Evolutionary conservation across 805 yeast species (phyloP), one percentile per base, ranked within the genome.

Genomic region (Zygosaccharomyces pseudorouxii): DNA sequence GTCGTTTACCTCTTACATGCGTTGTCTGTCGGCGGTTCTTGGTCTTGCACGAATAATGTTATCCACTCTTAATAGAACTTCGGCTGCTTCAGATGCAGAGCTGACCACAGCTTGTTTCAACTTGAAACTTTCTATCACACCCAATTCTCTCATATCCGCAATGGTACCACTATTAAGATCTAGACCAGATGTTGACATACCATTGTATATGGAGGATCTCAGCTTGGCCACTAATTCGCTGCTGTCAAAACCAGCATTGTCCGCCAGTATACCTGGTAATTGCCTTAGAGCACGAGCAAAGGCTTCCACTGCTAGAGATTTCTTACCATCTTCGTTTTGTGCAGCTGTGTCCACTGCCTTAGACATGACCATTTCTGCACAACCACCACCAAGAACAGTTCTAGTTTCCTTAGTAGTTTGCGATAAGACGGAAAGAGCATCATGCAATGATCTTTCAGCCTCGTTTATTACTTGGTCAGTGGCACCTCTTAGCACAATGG

Each of bases 51-150:
- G 82, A 55, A 93, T 88, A 56, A 93, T 93, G 69, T 93, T 92
- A 67, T 93, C 99, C 38, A 93, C 99, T 66, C 99, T 82, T 62
- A 93, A 73, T 56, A 93, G 77, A 42, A 93, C 90, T 73, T 93
- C 98, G 4, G 98, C 95, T 28, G 99, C 99, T 73, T 93, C 99
- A n/a, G 96, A 77, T 4, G 99, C 98, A 41, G 95, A 84, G 11
- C 89, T 80, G 14, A 93, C 97, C 12, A 95, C 99, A 2, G 97
- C 96, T 55, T 80, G 77, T 72, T 93, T 93, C 68, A 93, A 78
- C 71, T 90, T 92, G 71, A 78, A 93, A 55, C 95, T 83, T 72
- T 93, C 99, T 45, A 93, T 89, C 57, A 92, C 80, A 19, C 98
- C 99, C 58, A 84, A 70, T 53, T 89, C 93, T 68, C 96, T 80